Base-by-base conservation (phyloP, 768 basidiomycete species). In the Candolleomyces aberdarensis region DNA sequence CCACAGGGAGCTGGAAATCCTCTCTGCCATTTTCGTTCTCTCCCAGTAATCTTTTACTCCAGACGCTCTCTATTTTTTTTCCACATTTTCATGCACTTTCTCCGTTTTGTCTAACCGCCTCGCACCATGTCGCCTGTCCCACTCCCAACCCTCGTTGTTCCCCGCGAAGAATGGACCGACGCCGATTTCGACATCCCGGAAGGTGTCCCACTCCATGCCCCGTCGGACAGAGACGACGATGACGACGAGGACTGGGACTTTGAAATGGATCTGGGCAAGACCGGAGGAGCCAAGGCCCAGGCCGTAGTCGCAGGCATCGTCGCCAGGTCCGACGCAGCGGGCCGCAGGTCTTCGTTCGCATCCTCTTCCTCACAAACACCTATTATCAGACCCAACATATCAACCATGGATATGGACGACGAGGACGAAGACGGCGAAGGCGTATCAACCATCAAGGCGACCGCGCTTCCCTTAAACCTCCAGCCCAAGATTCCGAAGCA, bases 171-270 rank as follows among this genome's bases (percentile, higher is more conserved):
- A 77, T 94, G 92, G 91, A 81, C 84, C 48, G 92, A 94, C 73
- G 88, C 89, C 63, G 92, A 94, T 75, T 93, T 94, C 70, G 92
- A 92, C 71, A 77, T 94, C 20, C 87, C 89, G 58, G 92, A 94
- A 52, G 91, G 84, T 47, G 83, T 83, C 52, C 78, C 84, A 53
- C 82, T 91, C 56, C 84, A 87, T 65, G 73, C 87, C 41, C 80
- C 80, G 26, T 83, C 82, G 20, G 87, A 89, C 78, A 88, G 81
- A 74, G 85, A 86, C 61, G 80, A 84, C 56, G 82, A 84, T 63
- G 84, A 89, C 70, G 91, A 93, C 69, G 84, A 89, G 70, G 91
- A 93, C 70, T 93, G 92, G 92, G 92, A 94, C 67, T 64, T 83
- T 22, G 88, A 92, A 66, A 85, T 92, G 83, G 81, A 88, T 65